Evolutionary conservation across 768 basidiomycete species (phyloP).

Genomic region (Lactarius pseudohatsudake): DNA sequence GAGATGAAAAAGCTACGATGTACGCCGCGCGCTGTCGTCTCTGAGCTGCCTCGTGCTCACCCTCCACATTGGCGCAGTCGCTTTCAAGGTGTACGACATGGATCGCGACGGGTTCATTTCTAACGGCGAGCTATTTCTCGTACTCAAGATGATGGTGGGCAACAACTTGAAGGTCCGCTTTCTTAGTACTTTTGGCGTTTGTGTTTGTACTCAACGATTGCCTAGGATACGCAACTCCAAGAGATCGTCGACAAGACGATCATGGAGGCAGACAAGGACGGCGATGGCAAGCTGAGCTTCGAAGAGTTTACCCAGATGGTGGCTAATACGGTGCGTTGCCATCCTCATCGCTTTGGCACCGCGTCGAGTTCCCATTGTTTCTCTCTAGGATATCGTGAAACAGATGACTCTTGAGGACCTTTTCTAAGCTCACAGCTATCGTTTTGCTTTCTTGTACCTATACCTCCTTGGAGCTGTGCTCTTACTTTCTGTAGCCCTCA

Average conservation of each 20-base stretch:
- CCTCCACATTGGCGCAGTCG: constrained; percentile 57
- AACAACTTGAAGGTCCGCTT: constrained; percentile 87
- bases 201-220: not conserved
- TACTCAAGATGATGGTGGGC: constrained; percentile 99
- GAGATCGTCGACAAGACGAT: constrained; percentile 99
- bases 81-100: constrained; percentile 99
- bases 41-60: not conserved
- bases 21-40: constrained; percentile 43
- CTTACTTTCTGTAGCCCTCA: constrained; percentile 8
- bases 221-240: constrained; percentile 94
- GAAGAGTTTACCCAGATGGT: constrained; percentile 98
- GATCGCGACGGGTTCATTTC: constrained; percentile 97
- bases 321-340: constrained; percentile 77
- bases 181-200: not conserved
- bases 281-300: constrained; percentile 95
- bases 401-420: constrained; percentile 97
- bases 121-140: constrained; percentile 97
- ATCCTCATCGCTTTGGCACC: constrained; percentile 2
- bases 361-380: constrained; percentile 1
- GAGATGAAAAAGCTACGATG: constrained; percentile 96
- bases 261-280: constrained; percentile 99
- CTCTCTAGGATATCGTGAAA: constrained; percentile 87
- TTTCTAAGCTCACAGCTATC: constrained; percentile 48
- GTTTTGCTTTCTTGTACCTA: constrained; percentile 5
- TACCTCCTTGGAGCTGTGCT: constrained; percentile 19